Base-by-base conservation (phyloP, 306 rosid genomes). In the Acacia melanoxylon region DNA sequence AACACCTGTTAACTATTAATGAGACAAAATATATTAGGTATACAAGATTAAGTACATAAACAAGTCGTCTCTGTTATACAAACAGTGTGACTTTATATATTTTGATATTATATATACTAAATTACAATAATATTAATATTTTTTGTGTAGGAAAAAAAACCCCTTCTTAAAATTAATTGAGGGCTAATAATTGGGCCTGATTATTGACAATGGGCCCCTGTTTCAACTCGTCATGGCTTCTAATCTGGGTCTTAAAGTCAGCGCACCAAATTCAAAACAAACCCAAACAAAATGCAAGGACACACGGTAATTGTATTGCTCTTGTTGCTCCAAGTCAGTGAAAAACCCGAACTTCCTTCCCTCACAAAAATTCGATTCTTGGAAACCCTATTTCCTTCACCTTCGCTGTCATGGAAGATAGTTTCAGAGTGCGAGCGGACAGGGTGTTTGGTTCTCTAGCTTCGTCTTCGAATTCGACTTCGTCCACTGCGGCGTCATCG, bases 381-480 rank as follows among this genome's bases (percentile, higher is more conserved):
- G 11, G 41, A 16, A 76, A 19, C 70, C 71, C 71, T 59, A 51
- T 35, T 15, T 48, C 13, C 59, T 72, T 63, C 65, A 13, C 40
- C 48, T 24, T 19, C 10, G 20, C n/a, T 2, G 63, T 69, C 25
- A 91, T 91, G 95, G 95, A 91, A 59, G 95, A 88, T 63, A 81
- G 86, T 62, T 91, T 91, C 76, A 89, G 83, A 48, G 84, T 88
- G 9, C 89, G 95, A 41, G 93, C 89, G 46, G 85, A 82, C 82
- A 89, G 80, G 74, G 78, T 83, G 19, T 91, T 91, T 65, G 90
- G 93, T 37, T 81, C 89, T 24, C 75, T 91, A 0, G 84, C 67
- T 0, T 48, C 90, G n/a, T 44, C 75, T 71, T 71, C 75, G 33
- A 10, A 69, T n/a, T 69, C 74, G 17, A 24, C 51, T 40, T 68